phyloP scores from a whole-genome alignment of 2,329 filamentous ascomycete species.

The Clarireedia homoeocarpa region DNA sequence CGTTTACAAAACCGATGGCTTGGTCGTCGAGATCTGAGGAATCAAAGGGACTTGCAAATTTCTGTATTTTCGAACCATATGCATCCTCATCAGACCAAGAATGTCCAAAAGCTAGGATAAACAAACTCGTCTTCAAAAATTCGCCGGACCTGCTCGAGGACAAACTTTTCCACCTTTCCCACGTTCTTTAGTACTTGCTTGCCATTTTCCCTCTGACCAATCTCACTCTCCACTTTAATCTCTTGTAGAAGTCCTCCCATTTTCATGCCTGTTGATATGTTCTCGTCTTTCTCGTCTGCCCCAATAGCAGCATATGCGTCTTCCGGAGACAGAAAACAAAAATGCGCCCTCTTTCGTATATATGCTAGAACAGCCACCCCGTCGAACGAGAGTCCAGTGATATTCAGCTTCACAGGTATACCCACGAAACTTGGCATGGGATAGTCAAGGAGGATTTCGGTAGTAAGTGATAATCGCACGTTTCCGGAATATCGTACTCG shows the following conservation, averaged over 20 bases:
- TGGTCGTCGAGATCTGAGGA: neutral
- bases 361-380: slow-evolving; percentile 88
- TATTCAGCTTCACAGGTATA: slow-evolving; percentile 87
- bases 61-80: no score
- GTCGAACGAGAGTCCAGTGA: slow-evolving; percentile 91
- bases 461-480: slow-evolving; percentile 79
- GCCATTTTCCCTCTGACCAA: slow-evolving; percentile 81
- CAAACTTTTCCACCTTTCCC: slow-evolving; percentile 95
- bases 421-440: slow-evolving; percentile 98
- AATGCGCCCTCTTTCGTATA: slow-evolving; percentile 81
- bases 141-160: slow-evolving; percentile 88
- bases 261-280: slow-evolving; percentile 29
- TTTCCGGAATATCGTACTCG: slow-evolving; percentile 85
- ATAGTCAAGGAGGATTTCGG: slow-evolving; percentile 93
- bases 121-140: slow-evolving; percentile 99
- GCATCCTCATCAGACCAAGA: slow-evolving; percentile 56
- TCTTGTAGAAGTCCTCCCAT: slow-evolving; percentile 80
- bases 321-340: slow-evolving; percentile 89
- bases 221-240: slow-evolving; percentile 95
- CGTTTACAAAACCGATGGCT: neutral
- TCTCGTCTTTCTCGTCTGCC: slow-evolving; percentile 24
- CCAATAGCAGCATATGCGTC: slow-evolving; percentile 69
- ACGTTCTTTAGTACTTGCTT: slow-evolving; percentile 98
- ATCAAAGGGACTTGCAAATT: no score
- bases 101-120: slow-evolving; percentile 97